Conservation (phyloP, 345 rosid genomes). For the Turritis glabra region DNA sequence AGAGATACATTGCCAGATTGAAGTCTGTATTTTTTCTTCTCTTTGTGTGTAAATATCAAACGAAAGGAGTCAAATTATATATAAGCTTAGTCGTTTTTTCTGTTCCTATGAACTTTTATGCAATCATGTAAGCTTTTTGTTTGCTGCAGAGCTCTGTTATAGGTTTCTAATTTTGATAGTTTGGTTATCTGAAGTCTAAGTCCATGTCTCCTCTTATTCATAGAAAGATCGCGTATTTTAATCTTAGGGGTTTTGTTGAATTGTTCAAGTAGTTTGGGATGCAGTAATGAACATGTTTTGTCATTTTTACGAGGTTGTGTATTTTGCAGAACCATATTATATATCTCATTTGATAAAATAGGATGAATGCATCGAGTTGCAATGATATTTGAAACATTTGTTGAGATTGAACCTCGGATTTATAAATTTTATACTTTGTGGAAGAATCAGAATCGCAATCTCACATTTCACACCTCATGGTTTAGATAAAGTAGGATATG, state of each 20-base stretch:
- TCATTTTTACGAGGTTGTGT: background rate
- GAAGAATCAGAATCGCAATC: too few relatives aligned
- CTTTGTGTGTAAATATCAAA: constrained; percentile 18
- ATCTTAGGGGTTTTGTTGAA: background rate
- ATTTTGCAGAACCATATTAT: background rate
- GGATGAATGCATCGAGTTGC: too few relatives aligned
- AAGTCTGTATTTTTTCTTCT: background rate
- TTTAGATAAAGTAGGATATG: too few relatives aligned
- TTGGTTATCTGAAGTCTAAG: background rate
- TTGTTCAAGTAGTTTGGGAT: background rate
- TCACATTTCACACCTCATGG: too few relatives aligned
- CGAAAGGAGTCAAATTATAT: background rate
- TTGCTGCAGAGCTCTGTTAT: constrained; percentile 9
- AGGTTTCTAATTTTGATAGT: background rate
- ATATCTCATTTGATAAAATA: background rate
- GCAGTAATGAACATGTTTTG: background rate
- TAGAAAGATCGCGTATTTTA: background rate
- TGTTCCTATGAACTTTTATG: background rate
- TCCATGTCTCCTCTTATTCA: background rate
- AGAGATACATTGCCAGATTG: constrained; percentile 22
- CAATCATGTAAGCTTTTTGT: constrained; percentile 5
- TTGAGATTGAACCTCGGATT: too few relatives aligned
- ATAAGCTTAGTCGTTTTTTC: background rate
- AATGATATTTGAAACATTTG: too few relatives aligned
- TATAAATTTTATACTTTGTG: too few relatives aligned